Base-by-base conservation (phyloP, 306 rosid genomes). In the Cucurbita moschata region DNA sequence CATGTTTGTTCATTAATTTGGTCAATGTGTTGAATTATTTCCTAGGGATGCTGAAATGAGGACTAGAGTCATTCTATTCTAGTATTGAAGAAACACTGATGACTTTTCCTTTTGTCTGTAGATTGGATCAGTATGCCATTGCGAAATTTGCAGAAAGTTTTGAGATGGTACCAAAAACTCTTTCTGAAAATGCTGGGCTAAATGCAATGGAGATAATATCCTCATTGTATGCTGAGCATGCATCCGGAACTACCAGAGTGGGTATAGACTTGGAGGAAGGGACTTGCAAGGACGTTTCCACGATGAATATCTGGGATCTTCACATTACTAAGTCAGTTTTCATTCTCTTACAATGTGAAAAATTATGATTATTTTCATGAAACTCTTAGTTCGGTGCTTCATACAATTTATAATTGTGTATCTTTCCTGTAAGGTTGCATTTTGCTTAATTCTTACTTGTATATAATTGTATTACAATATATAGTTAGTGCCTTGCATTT, bases 51-150 rank as follows among this genome's bases (percentile, higher is more conserved):
- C 42, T 46, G 8, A 23, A 46, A 44, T 44, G 73, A 68, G 56
- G 21, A 13, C 42, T n/a, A 6, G 37, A 72, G 62, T 53, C 10
- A 37, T 53, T 54, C 16, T 72, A 26, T 51, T 37, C 47, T 16
- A 18, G 12, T 19, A 19, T 38, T 13, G 21, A n/a, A 51, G 30
- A 75, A 42, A n/a, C 55, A 47, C 79, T 80, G 37, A 86, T 19
- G 53, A 30, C 68, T 80, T 67, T 37, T 44, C 16, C 35, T 49
- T 83, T 76, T 60, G 54, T 71, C 18, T 91, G 84, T 88, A 94
- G 99, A 77, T 89, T 94, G 97, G 99, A 94, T 80, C 99, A 94
- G 82, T 94, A 89, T 83, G 99, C 99, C 10, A 84, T 94, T 62
- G 92, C 99, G 62, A 91, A 94, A 82, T 94, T 94, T 88, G 97